Evolutionary conservation across 331 rosid species (phyloP), one percentile per base, ranked within the genome.

Genomic region (Malus hybrid): DNA sequence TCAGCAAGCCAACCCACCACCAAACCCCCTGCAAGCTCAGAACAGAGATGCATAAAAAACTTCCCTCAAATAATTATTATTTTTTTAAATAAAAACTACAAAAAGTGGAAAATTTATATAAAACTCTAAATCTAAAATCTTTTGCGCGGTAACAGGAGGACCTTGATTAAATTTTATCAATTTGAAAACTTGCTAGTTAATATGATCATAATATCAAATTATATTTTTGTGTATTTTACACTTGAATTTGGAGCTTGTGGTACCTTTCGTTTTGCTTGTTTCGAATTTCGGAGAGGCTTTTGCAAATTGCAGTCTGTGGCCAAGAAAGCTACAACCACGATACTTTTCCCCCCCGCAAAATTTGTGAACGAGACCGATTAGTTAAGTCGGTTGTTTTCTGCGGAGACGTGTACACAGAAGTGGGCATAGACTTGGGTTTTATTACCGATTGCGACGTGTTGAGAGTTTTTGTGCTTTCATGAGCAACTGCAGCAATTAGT

Each of bases 1-100:
- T 1, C 48, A 42, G 65, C 52, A 72, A 56, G 67, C 36, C 15
- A 57, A 29, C 57, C 15, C 67, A 59, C 15, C 67, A 59, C 57
- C 57, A 60, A 36, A 24, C 1, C 46, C 76, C 68, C 39, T 20
- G 12, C 68, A 72, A 57, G 68, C 76, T 72, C 76, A 39, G 57
- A 39, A 72, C 68, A 72, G 76, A 59, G 59, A 72, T 5, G 15
- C 68, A 50, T 4, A 27, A 12, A 36, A 72, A 34, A 7, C 18
- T 57, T 22, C 6, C 24, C 67, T 59, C 39, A 36, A 57, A 72
- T 3, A 15, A n/a, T 18, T 36, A 22, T 24, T 19, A 10, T 4
- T 10, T 56, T 33, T 50, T n/a, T 0, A 5, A 12, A 18, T 11
- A 12, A 28, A 55, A 56, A 33, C 52, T 32, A 12, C n/a, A 6